Evolutionary conservation across 2,329 filamentous ascomycete species (phyloP), one percentile per base, ranked within the genome.

Genomic region (Stylonectria norvegica): DNA sequence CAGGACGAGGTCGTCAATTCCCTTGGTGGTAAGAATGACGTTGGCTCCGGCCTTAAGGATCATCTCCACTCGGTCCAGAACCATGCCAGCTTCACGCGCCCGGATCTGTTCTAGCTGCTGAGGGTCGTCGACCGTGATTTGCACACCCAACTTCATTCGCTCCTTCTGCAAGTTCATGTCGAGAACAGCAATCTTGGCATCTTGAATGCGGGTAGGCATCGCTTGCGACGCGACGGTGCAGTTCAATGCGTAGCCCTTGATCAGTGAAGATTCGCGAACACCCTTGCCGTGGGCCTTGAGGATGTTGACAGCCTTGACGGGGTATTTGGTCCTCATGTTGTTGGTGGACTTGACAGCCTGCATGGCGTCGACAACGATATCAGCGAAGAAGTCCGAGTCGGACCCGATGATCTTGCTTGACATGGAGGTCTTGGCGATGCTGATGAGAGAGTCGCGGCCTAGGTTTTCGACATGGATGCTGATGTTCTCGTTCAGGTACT

Each of bases 81-180:
- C 81, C 71, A 98, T 95, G 56, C 89, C 89, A 14, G 90, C 81
- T 67, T 98, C 93, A 39, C 93, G 81, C 58, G 93, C 83, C 46
- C 93, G 83, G 58, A 98, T 98, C 76, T 96, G 90, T 74, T 98
- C 93, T 36, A 98, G 78, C 68, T 98, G 93, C 64, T 94, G 85
- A 34, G 93, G 93, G 64, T 98, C 93, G 57, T 98, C 93, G 52
- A 98, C 86, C 10, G 93, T 97, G 59, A 98, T 95, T 68, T 98
- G 91, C 45, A 98, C 93, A 53, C 93, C 93, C 43, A 98, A 75
- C 79, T 98, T 97, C 93, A 98, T 97, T 56, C 91, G 81, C 75
- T 97, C 91, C 75, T 98, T 98, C 63, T 97, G 91, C 59, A 98
- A 68, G 69, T 98, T 98, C 81, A 98, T 97, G 65, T 98, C 93